Base-by-base conservation (phyloP, 2,329 filamentous ascomycete genomes). In the Calonectria multiphialidica region DNA sequence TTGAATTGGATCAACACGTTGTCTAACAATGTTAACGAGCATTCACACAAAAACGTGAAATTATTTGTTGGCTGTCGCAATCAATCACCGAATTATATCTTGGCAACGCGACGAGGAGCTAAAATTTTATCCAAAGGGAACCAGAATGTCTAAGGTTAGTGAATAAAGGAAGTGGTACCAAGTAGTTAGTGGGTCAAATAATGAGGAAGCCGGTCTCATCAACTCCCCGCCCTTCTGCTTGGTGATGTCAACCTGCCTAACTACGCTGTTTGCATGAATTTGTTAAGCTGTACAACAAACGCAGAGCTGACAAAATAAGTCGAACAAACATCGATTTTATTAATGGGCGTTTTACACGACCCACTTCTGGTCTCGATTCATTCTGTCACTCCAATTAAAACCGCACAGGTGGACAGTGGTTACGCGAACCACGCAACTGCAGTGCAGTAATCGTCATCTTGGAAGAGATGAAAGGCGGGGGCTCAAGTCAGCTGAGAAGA, bases 381-480 rank as follows among this genome's bases (percentile, higher is more conserved):
- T 59, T 59, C n/a, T 59, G 53, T 40, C 33, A 59, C 53, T 42
- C 53, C 53, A 59, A 59, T 59, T 25, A 59, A 16, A 59, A 28
- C 33, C 21, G 53, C 15, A 59, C 53, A 59, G 13, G 53, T 59
- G 53, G 35, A 40, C 53, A 40, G 10, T 40, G 13, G 53, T 40
- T 25, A 59, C 53, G 53, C 53, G 53, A 59, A 59, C 33, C 53
- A 59, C 53, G 53, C 53, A 37, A 16, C 35, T 37, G 15, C 53
- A 13, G 35, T 33, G 40, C 53, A 15, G 35, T 33, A 59, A 25
- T 40, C 23, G 37, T 40, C 35, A 59, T 59, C 8, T n/a, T 59
- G 21, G 23, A n/a, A 35, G 33, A 16, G 23, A 30, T 18, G 5
- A 37, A 23, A 40, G 33, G 53, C 33, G 53, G 53, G 53, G 53